A percentile compares a stretch with the other conserved stretches of the same genome.
phyloP scores from a whole-genome alignment of 495 filamentous ascomycete species.

The Penicillium antarcticum region DNA sequence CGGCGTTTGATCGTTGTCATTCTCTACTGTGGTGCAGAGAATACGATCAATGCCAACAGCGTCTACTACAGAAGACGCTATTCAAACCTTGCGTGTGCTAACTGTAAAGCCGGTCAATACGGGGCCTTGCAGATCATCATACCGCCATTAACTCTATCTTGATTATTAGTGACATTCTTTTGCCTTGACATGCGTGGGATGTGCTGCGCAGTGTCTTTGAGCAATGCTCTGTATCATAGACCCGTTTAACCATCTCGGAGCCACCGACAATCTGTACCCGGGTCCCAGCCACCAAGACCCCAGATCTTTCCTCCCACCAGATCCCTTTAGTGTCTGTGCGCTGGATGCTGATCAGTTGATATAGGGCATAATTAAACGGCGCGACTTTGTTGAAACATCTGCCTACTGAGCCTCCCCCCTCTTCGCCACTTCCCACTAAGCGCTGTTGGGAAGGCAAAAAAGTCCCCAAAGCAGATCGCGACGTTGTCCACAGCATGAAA shows the following conservation, averaged over 20 bases:
- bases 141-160: background rate
- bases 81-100: conserved; percentile 4
- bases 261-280: background rate
- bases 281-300: conserved; percentile 13
- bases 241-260: background rate
- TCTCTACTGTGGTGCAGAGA: background rate
- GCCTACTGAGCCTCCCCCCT: background rate
- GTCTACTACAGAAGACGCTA: conserved; percentile 1
- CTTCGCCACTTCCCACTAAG: conserved; percentile 11
- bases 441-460: conserved; percentile 18
- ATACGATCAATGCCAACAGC: background rate
- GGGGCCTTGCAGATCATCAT: background rate
- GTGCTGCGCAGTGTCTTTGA: background rate
- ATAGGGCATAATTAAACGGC: conserved; percentile 16
- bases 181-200: background rate
- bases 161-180: conserved; percentile 1
- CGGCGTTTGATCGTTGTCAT: too few relatives aligned
- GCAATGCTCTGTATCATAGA: background rate
- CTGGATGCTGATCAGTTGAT: conserved; percentile 19
- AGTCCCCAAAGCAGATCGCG: background rate
- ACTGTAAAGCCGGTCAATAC: background rate
- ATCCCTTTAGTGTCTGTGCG: conserved; percentile 25
- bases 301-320: conserved; percentile 17
- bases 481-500: background rate
- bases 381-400: conserved; percentile 21